Evolutionary conservation across 2,329 filamentous ascomycete species (phyloP).

Genomic region (Ophiostoma sp.): DNA sequence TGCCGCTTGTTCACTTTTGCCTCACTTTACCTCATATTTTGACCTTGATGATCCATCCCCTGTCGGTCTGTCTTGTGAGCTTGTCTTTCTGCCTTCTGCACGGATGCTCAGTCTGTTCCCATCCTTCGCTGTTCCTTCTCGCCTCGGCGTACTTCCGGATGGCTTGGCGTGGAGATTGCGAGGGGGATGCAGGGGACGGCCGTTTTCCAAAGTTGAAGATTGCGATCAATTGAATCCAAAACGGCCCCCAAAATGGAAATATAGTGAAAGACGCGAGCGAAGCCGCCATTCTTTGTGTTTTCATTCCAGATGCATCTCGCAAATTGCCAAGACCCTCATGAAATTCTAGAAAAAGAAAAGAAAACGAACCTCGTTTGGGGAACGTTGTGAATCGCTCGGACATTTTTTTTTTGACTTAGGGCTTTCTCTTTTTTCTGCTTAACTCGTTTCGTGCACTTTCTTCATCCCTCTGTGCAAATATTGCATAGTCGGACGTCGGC

Average conservation of each 20-base stretch:
- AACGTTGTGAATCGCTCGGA: background rate
- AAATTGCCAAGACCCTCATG: too few species aligned
- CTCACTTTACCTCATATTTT: background rate
- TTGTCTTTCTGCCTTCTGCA: background rate
- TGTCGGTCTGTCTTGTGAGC: background rate
- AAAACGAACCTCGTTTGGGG: background rate
- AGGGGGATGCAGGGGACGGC: background rate
- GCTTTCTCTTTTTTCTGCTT: background rate
- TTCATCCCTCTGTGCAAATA: background rate
- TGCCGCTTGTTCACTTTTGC: background rate
- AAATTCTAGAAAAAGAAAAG: background rate
- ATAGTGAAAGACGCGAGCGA: background rate
- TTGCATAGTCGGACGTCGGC: background rate
- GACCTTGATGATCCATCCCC: background rate
- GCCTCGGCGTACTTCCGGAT: background rate
- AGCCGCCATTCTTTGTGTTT: background rate
- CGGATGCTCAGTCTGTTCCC: background rate
- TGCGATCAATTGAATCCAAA: background rate
- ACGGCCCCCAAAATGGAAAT: background rate
- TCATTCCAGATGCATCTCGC: background rate
- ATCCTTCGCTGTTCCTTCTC: background rate
- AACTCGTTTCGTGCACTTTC: background rate
- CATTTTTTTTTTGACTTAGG: background rate
- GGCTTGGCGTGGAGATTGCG: constrained; percentile 13
- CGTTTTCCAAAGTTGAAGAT: background rate